phyloP scores from a whole-genome alignment of 1,139 yeast genomes.

The Blastobotrys aristatus region DNA sequence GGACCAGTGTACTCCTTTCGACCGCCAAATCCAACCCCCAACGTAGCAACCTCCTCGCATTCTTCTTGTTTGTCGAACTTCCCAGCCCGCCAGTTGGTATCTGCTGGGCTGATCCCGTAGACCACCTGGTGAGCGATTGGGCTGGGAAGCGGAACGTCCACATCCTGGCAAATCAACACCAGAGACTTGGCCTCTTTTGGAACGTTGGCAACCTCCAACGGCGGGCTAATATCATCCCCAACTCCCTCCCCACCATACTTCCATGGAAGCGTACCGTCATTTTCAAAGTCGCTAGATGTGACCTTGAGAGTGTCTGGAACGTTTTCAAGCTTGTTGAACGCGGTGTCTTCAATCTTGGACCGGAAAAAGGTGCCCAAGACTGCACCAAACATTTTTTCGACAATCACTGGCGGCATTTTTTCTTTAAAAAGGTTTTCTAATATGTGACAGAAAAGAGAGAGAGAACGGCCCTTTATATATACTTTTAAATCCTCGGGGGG shows the following conservation, averaged over 20 bases:
- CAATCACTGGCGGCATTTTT: constrained; percentile 1
- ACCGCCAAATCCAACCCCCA: constrained; percentile 19
- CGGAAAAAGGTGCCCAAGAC: constrained; percentile 15
- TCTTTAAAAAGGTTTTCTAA: not conserved
- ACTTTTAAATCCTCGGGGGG: not conserved
- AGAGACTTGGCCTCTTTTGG: constrained; percentile 18
- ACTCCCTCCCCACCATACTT: constrained; percentile 17
- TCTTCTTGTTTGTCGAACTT: constrained; percentile 12
- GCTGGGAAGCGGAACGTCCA: constrained; percentile 22
- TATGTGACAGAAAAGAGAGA: not conserved
- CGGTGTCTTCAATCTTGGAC: constrained; percentile 13
- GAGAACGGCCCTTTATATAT: not conserved
- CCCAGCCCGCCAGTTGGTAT: constrained; percentile 15
- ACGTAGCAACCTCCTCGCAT: constrained; percentile 2
- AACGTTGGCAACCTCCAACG: constrained; percentile 15
- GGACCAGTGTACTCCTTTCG: constrained; percentile 20
- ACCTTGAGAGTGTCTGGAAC: constrained; percentile 17
- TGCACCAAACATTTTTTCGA: constrained; percentile 17
- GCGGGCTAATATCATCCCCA: constrained; percentile 21
- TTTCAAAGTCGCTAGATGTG: constrained; percentile 18
- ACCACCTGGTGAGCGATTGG: constrained; percentile 20
- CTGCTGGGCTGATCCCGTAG: constrained; percentile 15
- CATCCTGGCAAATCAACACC: constrained; percentile 20
- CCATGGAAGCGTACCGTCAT: constrained; percentile 21
- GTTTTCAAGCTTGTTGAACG: constrained; percentile 7